These are phyloP conservation scores for Beauveria bassiana DNA, from an alignment of 2,329 filamentous ascomycete species.

Conservation along the genomic window DNA sequence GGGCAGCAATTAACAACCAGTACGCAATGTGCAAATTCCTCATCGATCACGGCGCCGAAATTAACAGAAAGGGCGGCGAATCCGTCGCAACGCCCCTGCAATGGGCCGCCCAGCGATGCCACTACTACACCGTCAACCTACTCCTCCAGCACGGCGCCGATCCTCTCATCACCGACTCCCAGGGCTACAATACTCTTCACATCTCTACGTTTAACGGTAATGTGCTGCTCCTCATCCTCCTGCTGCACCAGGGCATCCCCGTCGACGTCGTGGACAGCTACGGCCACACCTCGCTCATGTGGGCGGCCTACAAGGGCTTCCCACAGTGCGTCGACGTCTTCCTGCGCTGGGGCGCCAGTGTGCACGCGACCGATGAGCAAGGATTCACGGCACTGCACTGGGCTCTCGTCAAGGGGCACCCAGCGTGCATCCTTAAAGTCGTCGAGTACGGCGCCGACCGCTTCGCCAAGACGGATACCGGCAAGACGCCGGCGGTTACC, in stretches of 20 bases:
- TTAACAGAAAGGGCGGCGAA: slow-evolving; percentile 93
- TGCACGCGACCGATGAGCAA: slow-evolving; percentile 82
- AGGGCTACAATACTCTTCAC: slow-evolving; percentile 97
- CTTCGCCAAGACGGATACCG: slow-evolving; percentile 80
- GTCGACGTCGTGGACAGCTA: slow-evolving; percentile 86
- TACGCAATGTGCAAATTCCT: slow-evolving; percentile 96
- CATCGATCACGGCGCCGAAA: slow-evolving; percentile 73
- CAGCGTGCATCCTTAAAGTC: slow-evolving; percentile 83
- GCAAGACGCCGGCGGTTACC: slow-evolving; percentile 81
- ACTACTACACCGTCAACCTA: slow-evolving; percentile 93
- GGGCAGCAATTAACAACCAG: slow-evolving; percentile 98
- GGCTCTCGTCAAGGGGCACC: slow-evolving; percentile 89
- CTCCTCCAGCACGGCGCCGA: slow-evolving; percentile 88
- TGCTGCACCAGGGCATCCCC: slow-evolving; percentile 91
- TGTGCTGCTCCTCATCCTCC: slow-evolving; percentile 76
- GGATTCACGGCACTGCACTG: slow-evolving; percentile 94
- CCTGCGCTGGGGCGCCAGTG: slow-evolving; percentile 88
- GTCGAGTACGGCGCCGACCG: slow-evolving; percentile 93
- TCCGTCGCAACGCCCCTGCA: slow-evolving; percentile 89
- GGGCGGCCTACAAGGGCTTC: slow-evolving; percentile 97
- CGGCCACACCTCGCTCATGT: slow-evolving; percentile 94
- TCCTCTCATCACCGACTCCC: slow-evolving; percentile 81
- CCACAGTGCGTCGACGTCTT: slow-evolving; percentile 88
- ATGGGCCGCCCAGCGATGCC: slow-evolving; percentile 93
- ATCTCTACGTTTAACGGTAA: slow-evolving; percentile 97